phyloP scores from a whole-genome alignment of 805 yeast genomes.

The Lachancea sp. region DNA sequence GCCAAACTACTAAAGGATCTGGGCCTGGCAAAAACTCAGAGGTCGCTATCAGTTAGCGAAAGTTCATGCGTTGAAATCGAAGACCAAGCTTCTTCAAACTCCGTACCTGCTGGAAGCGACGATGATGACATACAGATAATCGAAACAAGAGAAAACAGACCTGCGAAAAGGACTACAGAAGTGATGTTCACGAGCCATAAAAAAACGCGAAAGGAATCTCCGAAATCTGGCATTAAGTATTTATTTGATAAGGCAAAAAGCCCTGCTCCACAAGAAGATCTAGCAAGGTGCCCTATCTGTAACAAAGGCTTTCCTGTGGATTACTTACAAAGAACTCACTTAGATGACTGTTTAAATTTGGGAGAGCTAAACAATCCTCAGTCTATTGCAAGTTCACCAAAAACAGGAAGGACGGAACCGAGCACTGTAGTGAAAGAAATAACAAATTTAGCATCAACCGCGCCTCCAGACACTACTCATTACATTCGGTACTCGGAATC shows the following conservation, averaged over 20 bases:
- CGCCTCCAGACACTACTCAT: constrained; percentile 33
- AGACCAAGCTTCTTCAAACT: constrained; percentile 13
- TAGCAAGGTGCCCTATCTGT: constrained; percentile 67
- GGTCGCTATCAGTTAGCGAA: constrained; percentile 6
- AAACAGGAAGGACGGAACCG: not conserved
- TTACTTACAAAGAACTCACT: constrained; percentile 51
- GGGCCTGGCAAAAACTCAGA: not conserved
- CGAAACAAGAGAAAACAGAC: constrained; percentile 23
- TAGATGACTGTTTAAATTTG: constrained; percentile 50
- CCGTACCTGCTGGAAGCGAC: too few relatives aligned
- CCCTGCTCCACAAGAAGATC: constrained; percentile 10
- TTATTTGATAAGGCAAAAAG: constrained; percentile 12
- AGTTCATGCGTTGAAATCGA: constrained; percentile 27
- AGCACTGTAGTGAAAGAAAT: not conserved
- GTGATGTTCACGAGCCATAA: not conserved
- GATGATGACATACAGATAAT: constrained; percentile 31
- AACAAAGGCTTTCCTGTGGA: constrained; percentile 45
- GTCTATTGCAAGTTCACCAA: not conserved
- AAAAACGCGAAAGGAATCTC: constrained; percentile 3
- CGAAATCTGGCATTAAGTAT: constrained; percentile 2
- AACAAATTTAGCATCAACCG: not conserved
- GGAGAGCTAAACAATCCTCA: constrained; percentile 13
- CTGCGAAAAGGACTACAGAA: constrained; percentile 8
- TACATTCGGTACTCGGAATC: constrained; percentile 50
- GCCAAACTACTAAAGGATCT: constrained; percentile 34